These are phyloP conservation scores for Leccinum obscurum DNA, from an alignment of 768 basidiomycete genomes.

Conservation along the genomic window DNA sequence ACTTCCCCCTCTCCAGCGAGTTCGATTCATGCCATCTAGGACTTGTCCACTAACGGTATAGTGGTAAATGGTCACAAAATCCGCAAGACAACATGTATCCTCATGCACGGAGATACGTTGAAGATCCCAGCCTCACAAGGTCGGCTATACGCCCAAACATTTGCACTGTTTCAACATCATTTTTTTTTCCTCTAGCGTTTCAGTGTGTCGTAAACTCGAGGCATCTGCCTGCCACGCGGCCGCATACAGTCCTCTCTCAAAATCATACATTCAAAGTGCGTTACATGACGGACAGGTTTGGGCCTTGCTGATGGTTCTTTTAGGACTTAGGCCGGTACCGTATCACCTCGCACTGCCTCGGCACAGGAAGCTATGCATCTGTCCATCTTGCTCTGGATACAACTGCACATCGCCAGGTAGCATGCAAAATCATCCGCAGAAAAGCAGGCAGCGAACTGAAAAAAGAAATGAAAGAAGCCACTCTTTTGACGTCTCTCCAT, in stretches of 20 bases:
- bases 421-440: conserved; percentile 80
- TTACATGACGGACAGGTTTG: not conserved
- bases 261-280: conserved; percentile 55
- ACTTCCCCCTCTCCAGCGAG: not conserved
- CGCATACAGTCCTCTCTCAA: conserved; percentile 58
- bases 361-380: conserved; percentile 79
- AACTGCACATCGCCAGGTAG: conserved; percentile 65
- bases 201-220: conserved; percentile 62
- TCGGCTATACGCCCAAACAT: conserved; percentile 23
- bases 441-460: conserved; percentile 40
- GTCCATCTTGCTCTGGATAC: conserved; percentile 78
- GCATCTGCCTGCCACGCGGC: conserved; percentile 51
- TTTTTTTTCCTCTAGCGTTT: conserved; percentile 47
- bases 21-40: conserved; percentile 42
- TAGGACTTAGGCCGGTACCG: conserved; percentile 67
- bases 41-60: conserved; percentile 76
- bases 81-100: conserved; percentile 62
- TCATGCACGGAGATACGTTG: conserved; percentile 76
- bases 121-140: conserved; percentile 68
- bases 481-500: conserved; percentile 65
- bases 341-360: conserved; percentile 78
- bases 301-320: conserved; percentile 1
- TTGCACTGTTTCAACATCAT: not conserved
- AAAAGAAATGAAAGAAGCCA: conserved; percentile 76
- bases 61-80: conserved; percentile 69